A percentile compares a stretch with the other conserved stretches of the same genome.
phyloP scores from a whole-genome alignment of 1,139 yeast genomes.

The Spathaspora jeffriesii region DNA sequence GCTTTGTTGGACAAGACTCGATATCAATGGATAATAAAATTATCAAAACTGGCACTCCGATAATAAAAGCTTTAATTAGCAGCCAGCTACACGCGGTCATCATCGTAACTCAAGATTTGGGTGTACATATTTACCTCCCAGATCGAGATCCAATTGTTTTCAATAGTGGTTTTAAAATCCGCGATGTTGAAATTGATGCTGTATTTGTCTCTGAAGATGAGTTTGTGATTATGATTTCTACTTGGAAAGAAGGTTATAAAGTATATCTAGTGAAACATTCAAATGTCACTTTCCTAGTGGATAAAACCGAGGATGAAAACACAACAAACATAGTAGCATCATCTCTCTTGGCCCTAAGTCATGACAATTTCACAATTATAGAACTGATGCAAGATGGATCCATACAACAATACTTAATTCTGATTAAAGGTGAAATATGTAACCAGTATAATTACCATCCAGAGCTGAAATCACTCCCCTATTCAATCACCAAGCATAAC shows the following conservation, averaged over 20 bases:
- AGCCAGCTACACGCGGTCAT: not conserved
- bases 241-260: not conserved
- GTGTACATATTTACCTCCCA: not conserved
- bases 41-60: not conserved
- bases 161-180: not conserved
- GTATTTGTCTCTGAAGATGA: not conserved
- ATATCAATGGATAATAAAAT: not conserved
- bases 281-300: not conserved
- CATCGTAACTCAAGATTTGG: not conserved
- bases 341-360: not conserved
- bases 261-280: not conserved
- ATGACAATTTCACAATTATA: conserved; percentile 2
- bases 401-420: conserved; percentile 2
- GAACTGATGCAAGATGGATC: conserved; percentile 4
- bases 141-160: not conserved
- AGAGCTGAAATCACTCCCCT: not conserved
- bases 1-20: not conserved
- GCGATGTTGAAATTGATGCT: not conserved
- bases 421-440: not conserved
- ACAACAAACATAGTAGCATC: conserved; percentile 2
- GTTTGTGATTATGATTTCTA: not conserved
- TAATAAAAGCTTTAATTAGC: not conserved
- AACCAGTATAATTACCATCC: not conserved
- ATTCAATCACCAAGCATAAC: not conserved
- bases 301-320: not conserved